These are phyloP conservation scores for Phytopythium chamaehyphon DNA, from an alignment of 352 stramenopile genomes.

Conservation along the genomic window DNA sequence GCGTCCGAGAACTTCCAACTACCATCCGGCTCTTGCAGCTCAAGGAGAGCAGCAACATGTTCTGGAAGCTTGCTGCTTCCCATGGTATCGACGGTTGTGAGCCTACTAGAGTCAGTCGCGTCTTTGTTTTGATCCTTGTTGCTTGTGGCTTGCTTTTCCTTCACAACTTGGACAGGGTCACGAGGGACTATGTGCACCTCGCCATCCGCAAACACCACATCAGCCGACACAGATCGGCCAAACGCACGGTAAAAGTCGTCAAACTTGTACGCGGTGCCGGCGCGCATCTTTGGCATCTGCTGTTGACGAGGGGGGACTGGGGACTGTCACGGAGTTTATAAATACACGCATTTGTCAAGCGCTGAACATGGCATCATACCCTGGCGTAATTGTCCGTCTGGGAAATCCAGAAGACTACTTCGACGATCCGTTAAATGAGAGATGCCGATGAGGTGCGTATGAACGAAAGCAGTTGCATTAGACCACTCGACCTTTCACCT, in stretches of 20 bases:
- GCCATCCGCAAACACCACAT: slow-evolving; percentile 32
- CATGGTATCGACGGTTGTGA: neutral
- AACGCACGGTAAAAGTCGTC: slow-evolving; percentile 70
- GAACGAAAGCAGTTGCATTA: too few relatives aligned
- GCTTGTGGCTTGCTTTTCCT: neutral
- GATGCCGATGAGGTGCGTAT: too few relatives aligned
- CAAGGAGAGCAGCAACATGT: slow-evolving; percentile 35
- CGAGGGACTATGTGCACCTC: slow-evolving; percentile 34
- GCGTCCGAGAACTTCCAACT: slow-evolving; percentile 58
- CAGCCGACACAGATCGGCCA: slow-evolving; percentile 43
- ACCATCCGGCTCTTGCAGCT: slow-evolving; percentile 52
- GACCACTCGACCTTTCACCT: too few relatives aligned
- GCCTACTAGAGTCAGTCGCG: neutral
- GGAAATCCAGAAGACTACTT: too few relatives aligned
- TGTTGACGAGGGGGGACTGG: too few relatives aligned
- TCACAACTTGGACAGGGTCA: slow-evolving; percentile 6
- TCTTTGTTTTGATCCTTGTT: neutral
- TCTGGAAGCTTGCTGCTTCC: slow-evolving; percentile 29
- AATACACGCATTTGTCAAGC: too few relatives aligned
- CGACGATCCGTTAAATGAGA: too few relatives aligned
- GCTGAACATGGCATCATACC: too few relatives aligned
- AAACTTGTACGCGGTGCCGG: slow-evolving; percentile 29
- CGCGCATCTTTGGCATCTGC: too few relatives aligned
- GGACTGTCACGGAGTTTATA: too few relatives aligned
- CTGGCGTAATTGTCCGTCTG: too few relatives aligned